phyloP scores from a whole-genome alignment of 345 rosid species.

The Corchorus olitorius region DNA sequence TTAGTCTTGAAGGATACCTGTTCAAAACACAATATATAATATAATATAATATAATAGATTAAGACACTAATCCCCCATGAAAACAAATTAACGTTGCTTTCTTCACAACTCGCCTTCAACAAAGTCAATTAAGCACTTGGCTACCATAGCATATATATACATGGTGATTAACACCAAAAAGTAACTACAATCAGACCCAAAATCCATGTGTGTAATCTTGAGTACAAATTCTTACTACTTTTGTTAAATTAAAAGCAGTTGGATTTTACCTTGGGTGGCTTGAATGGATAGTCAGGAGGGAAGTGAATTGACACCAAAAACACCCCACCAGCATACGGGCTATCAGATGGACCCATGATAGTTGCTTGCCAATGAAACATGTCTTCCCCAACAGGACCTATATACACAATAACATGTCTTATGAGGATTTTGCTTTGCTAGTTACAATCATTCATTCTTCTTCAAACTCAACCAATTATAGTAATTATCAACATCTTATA shows the following conservation, averaged over 20 bases:
- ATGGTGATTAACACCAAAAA: no score
- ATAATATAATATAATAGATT: background rate
- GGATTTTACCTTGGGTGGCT: constrained; percentile 25
- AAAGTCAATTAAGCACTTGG: no score
- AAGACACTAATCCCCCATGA: no score
- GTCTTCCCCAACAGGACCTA: background rate
- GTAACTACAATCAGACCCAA: no score
- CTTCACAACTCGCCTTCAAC: background rate
- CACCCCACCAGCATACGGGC: constrained; percentile 3
- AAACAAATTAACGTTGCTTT: background rate
- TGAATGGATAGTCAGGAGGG: constrained; percentile 30
- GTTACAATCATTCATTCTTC: no score
- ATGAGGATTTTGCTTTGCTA: no score
- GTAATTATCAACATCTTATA: background rate
- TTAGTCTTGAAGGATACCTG: constrained; percentile 16
- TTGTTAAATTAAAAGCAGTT: no score
- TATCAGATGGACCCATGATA: background rate
- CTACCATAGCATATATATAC: no score
- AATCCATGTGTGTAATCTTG: background rate
- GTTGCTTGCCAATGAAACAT: constrained; percentile 6
- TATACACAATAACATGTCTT: no score
- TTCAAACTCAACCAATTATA: no score
- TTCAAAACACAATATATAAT: background rate
- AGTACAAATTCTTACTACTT: background rate
- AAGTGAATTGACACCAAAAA: constrained; percentile 18